phyloP scores from a whole-genome alignment of 371 early-diverging fungal genomes.

The Dichotomocladium elegans region DNA sequence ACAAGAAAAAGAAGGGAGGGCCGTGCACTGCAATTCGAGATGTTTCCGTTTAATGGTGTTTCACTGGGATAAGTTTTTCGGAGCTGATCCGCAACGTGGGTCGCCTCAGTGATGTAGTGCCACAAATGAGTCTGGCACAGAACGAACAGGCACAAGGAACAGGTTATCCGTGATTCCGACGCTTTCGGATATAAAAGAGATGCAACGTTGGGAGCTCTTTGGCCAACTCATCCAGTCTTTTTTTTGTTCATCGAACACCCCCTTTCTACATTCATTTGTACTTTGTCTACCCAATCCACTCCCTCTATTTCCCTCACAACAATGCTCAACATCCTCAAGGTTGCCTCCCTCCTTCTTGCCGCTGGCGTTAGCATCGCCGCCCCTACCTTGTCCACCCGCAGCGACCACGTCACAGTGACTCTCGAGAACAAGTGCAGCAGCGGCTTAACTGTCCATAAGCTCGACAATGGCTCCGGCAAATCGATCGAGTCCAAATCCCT shows the following conservation, averaged over 20 bases:
- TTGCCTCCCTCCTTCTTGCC: slow-evolving; percentile 10
- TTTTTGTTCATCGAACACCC: neutral
- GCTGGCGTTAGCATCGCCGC: slow-evolving; percentile 24
- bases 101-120: no score
- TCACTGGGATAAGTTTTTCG: no score
- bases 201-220: no score
- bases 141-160: no score
- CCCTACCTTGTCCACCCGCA: slow-evolving; percentile 9
- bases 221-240: no score
- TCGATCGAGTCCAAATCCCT: slow-evolving; percentile 5
- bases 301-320: neutral
- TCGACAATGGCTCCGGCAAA: slow-evolving; percentile 21
- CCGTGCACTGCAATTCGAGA: no score
- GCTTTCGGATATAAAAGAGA: no score
- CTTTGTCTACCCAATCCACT: slow-evolving; percentile 1
- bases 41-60: no score
- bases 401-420: slow-evolving; percentile 22
- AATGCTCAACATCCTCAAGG: slow-evolving; percentile 17
- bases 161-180: no score
- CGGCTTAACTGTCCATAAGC: slow-evolving; percentile 24
- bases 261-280: neutral
- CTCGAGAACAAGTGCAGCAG: slow-evolving; percentile 33
- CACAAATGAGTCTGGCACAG: no score
- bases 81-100: no score
- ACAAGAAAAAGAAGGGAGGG: no score